Evolutionary conservation across 345 rosid genomes (phyloP).

Genomic region (Salix purpurea): DNA sequence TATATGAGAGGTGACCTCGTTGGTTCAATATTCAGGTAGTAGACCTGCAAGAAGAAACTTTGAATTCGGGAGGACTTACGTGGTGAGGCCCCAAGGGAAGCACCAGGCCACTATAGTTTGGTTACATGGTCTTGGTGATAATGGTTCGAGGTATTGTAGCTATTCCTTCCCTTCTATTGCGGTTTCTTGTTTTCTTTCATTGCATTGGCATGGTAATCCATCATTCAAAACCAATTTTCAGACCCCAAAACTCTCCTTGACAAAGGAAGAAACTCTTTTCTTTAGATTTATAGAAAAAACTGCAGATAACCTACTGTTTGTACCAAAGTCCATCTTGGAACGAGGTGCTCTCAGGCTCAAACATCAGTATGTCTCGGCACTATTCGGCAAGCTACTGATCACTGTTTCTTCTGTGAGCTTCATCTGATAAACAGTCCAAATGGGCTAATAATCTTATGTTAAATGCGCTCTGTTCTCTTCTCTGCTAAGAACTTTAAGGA

Average conservation of each 20-base stretch:
- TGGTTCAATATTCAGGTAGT: slow-evolving; percentile 25
- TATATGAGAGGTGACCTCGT: neutral
- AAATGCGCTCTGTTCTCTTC: slow-evolving; percentile 1
- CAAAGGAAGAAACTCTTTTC: neutral
- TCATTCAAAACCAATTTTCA: neutral
- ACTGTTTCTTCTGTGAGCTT: slow-evolving; percentile 2
- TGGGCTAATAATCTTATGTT: neutral
- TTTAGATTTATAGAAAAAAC: neutral
- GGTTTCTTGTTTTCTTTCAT: neutral
- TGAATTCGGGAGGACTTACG: slow-evolving; percentile 48
- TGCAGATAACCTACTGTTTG: slow-evolving; percentile 1
- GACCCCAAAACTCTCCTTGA: neutral
- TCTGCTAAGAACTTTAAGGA: slow-evolving; percentile 3
- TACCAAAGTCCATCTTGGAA: neutral
- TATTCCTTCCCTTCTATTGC: neutral
- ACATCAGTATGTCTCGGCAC: neutral
- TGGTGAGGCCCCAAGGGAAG: slow-evolving; percentile 47
- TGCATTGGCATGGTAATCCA: neutral
- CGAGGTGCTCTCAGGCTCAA: neutral
- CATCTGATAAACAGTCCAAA: slow-evolving; percentile 1
- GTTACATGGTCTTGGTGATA: slow-evolving; percentile 50
- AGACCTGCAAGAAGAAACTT: slow-evolving; percentile 34
- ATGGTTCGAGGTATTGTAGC: slow-evolving; percentile 41
- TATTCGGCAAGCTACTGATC: neutral
- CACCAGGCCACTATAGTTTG: slow-evolving; percentile 52